Evolutionary conservation across 768 basidiomycete genomes (phyloP), one percentile per base, ranked within the genome.

Genomic region (Boletus rufocinnamomeus): DNA sequence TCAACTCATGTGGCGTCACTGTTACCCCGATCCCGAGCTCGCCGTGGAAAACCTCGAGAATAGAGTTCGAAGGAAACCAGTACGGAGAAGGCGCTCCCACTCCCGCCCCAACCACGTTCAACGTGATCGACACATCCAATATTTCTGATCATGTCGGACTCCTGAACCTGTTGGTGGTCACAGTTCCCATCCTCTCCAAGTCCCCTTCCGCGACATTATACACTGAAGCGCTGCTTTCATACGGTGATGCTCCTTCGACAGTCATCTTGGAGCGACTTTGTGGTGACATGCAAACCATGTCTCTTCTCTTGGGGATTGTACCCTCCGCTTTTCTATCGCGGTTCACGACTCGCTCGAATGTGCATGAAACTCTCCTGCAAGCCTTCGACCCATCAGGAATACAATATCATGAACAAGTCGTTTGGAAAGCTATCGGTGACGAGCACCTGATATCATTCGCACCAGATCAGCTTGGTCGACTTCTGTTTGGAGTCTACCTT

Each of bases 71-170:
- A 1, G 60, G 57, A 21, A 48, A 23, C 2, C 58, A 65, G n/a
- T 73, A 74, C 37, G 60, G 61, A 19, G 23, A 56, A 43, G 45
- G 27, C 2, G 53, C 56, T 21, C n/a, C 50, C 17, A 44, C 52
- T 30, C 63, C 62, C 0, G 74, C 74, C 9, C 72, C 72, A 11
- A 63, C 65, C 9, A 56, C 28, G 17, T 75, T 73, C 56, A 67
- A 75, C 27, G 71, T 75, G 41, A 74, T 73, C 38, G 63, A 73
- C 44, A 72, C 72, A 14, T 73, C 74, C 34, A 75, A 74, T 30
- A 11, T 74, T 21, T 62, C 63, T 32, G 72, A 74, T 49, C 61
- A 75, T 40, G 50, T 71, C 6, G 74, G 72, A 6, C 57, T 73
- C 27, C 43, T 74, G 30, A 73, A 73, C 40, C 35, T 73, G 5